Evolutionary conservation across 148 eudicot genomes (phyloP).

Genomic region (Persicaria maculosa): DNA sequence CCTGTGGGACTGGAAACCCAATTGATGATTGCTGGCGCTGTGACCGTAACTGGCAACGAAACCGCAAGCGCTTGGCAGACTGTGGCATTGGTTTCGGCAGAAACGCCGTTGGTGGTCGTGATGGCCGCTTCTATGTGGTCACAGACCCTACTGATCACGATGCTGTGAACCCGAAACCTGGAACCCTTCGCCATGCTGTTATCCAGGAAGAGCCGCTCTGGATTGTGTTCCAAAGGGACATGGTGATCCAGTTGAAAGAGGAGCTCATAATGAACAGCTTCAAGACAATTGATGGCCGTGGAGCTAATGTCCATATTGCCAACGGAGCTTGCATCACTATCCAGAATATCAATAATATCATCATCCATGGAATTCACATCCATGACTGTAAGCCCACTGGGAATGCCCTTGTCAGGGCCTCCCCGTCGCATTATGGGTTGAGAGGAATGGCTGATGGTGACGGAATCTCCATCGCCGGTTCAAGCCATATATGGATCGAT

Average conservation of each 20-base stretch:
- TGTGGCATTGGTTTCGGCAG: conserved; percentile 13
- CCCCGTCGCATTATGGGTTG: conserved; percentile 9
- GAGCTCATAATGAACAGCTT: conserved; percentile 15
- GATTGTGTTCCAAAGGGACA: conserved; percentile 13
- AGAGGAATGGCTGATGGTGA: conserved; percentile 15
- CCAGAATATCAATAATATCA: conserved; percentile 9
- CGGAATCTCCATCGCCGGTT: neutral
- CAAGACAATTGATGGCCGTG: conserved; percentile 16
- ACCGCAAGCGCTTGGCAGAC: conserved; percentile 10
- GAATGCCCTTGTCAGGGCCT: neutral
- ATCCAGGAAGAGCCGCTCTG: conserved; percentile 10
- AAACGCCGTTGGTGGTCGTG: conserved; percentile 9
- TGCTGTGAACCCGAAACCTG: conserved; percentile 13
- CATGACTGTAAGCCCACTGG: conserved; percentile 14
- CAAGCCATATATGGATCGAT: conserved; percentile 13
- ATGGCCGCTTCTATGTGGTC: conserved; percentile 11
- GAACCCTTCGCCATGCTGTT: conserved; percentile 13
- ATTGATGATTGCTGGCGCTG: conserved; percentile 16
- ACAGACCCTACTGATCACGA: conserved; percentile 12
- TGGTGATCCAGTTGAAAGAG: conserved; percentile 9
- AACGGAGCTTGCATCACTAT: conserved; percentile 13
- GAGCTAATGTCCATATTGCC: conserved; percentile 10
- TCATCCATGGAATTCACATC: conserved; percentile 11
- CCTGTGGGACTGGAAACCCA: conserved; percentile 14
- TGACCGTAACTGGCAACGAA: conserved; percentile 10